Percentiles rank a stretch among this genome's conserved stretches.
These are phyloP conservation scores for Tetracladium setigerum DNA, from an alignment of 495 filamentous ascomycete genomes.

Conservation along the genomic window DNA sequence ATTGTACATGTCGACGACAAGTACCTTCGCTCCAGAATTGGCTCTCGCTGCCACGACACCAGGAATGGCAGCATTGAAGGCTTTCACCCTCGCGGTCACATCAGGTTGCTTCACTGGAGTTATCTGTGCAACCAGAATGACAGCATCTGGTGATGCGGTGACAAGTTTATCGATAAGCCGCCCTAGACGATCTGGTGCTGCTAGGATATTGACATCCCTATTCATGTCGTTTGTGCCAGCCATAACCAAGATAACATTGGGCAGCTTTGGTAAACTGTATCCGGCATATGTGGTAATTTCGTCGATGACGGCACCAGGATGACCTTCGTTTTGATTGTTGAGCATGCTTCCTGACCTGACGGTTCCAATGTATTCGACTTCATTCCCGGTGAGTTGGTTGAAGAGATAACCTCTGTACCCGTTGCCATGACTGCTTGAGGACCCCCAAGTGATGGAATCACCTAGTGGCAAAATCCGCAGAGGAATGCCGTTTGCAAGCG, in stretches of 20 bases:
- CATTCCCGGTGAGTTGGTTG: constrained; percentile 26
- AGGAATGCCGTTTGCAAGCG: not conserved
- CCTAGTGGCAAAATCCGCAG: constrained; percentile 47
- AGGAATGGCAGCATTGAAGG: constrained; percentile 21
- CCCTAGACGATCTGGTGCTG: constrained; percentile 24
- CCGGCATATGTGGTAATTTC: constrained; percentile 23
- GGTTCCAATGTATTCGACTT: constrained; percentile 22
- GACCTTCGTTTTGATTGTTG: constrained; percentile 8
- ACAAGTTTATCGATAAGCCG: constrained; percentile 25
- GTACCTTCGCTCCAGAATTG: constrained; percentile 16
- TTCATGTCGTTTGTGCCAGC: constrained; percentile 25
- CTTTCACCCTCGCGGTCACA: constrained; percentile 21
- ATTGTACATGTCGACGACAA: constrained; percentile 24
- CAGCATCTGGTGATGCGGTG: constrained; percentile 26
- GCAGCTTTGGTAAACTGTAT: constrained; percentile 22
- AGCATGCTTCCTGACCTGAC: not conserved
- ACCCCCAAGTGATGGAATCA: constrained; percentile 51
- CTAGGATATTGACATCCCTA: constrained; percentile 24
- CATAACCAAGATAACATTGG: constrained; percentile 21
- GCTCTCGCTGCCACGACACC: constrained; percentile 20
- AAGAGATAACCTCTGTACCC: constrained; percentile 43
- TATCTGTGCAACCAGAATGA: constrained; percentile 28
- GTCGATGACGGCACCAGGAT: constrained; percentile 18
- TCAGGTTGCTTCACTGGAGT: constrained; percentile 22
- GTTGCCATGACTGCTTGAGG: constrained; percentile 39